Percentiles rank a stretch among this genome's conserved stretches.
phyloP scores from a whole-genome alignment of 768 basidiomycete genomes.

The Hebeloma cylindrosporum region DNA sequence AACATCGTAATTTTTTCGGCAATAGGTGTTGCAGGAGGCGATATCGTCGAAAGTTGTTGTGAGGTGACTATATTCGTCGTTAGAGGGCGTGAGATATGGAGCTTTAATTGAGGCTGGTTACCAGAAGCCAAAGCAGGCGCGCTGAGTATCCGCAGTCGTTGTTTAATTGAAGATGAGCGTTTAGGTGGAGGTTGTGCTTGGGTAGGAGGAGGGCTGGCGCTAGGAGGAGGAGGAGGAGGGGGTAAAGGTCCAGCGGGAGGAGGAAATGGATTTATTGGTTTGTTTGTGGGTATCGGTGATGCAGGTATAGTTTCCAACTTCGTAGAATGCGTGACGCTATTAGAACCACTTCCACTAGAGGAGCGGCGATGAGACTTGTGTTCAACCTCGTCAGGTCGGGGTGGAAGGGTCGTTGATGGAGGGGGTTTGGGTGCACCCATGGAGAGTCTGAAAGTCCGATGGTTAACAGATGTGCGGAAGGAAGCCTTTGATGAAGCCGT shows the following conservation, averaged over 20 bases:
- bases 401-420: conserved; percentile 59
- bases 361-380: conserved; percentile 34
- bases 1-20: conserved; percentile 59
- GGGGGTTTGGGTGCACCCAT: conserved; percentile 66
- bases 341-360: conserved; percentile 34
- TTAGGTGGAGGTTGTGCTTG: conserved; percentile 24
- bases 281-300: conserved; percentile 41
- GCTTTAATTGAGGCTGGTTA: conserved; percentile 22
- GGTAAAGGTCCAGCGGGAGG: conserved; percentile 49
- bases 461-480: conserved; percentile 58
- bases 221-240: conserved; percentile 30
- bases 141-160: conserved; percentile 68
- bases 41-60: conserved; percentile 17
- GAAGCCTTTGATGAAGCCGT: conserved; percentile 32
- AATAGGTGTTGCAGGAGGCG: conserved; percentile 52
- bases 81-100: conserved; percentile 26
- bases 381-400: conserved; percentile 61
- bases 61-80: background rate
- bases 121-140: conserved; percentile 47
- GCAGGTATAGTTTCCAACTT: conserved; percentile 44
- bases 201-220: conserved; percentile 13
- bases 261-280: conserved; percentile 34
- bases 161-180: conserved; percentile 50
- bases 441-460: conserved; percentile 59
- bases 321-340: conserved; percentile 16